phyloP scores from a whole-genome alignment of 75 land plant species.

The Pinus tabuliformis region DNA sequence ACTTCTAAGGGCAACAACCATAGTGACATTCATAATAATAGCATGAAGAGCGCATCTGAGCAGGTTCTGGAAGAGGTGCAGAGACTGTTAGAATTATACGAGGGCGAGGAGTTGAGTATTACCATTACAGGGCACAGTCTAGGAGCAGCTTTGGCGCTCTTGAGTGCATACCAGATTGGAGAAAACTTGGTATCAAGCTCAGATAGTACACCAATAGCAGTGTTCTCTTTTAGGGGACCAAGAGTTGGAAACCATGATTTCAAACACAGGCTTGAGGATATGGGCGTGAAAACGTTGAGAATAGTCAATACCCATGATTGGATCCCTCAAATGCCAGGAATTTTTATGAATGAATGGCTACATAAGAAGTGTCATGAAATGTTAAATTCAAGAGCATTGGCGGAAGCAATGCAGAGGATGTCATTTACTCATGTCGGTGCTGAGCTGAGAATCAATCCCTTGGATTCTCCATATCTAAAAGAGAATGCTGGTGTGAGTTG shows the following conservation, averaged over 20 bases:
- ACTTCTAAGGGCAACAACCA: constrained; percentile 7
- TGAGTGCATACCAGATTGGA: constrained; percentile 17
- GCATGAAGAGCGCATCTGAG: constrained; percentile 23
- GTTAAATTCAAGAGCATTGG: not conserved
- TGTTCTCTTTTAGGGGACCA: not conserved
- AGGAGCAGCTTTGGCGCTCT: constrained; percentile 36
- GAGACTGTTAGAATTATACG: constrained; percentile 27
- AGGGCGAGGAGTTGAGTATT: constrained; percentile 42
- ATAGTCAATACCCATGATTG: not conserved
- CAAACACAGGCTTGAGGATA: not conserved
- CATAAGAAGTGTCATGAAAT: not conserved
- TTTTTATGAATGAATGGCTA: not conserved
- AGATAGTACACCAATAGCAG: not conserved
- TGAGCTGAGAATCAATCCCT: not conserved
- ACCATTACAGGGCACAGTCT: constrained; percentile 70
- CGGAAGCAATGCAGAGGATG: not conserved
- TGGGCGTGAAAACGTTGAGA: not conserved
- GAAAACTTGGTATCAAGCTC: not conserved
- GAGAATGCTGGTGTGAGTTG: not conserved
- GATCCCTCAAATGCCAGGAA: not conserved
- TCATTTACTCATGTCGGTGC: constrained; percentile 13
- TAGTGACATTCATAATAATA: not conserved
- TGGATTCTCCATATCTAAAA: constrained; percentile 11
- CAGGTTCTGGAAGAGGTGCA: constrained; percentile 30
- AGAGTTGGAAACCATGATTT: constrained; percentile 6